Evolutionary conservation across 352 stramenopile species (phyloP), one percentile per base, ranked within the genome.

Genomic region (Thalassiosira sp.): DNA sequence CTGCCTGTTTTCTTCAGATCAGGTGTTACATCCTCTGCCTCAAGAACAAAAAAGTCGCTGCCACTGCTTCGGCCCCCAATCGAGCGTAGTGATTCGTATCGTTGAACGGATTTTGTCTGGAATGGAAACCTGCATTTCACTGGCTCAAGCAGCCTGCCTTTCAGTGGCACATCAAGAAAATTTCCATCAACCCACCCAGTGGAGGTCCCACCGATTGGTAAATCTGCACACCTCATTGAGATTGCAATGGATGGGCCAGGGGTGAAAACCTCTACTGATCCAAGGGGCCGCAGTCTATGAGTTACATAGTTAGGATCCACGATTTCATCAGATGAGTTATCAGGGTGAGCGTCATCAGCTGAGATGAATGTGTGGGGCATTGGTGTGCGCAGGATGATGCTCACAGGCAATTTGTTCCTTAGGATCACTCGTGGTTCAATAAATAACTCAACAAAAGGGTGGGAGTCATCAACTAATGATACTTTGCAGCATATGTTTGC

Each of bases 291-390:
- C 6, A 94, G 52, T 54, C 65, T 70, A 72, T 91, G 82, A 43
- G 72, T 79, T 0, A 65, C 71, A 57, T 60, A 76, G 16, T 79
- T 79, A 3, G 66, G 22, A 72, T 81, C 68, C 31, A 73, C 35
- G 2, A 48, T 10, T 33, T 78, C 62, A 62, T 74, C 45, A 53
- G 66, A 24, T 48, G 28, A 25, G 43, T 68, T 10, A 16, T 72
- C 35, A 57, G 20, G 11, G 27, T 63, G 24, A 52, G 63, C 22
- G 8, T 16, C 27, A 24, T 53, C 37, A 31, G 64, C 57, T 57
- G 58, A 79, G 40, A 61, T 49, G 49, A 88, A 90, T 48, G 85
- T 93, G 48, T 90, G 79, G 22, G 87, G 89, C 87, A 94, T 93
- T 16, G 86, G 89, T 48, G 86, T 93, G 24, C 80, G 74, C 18